Percentiles rank a stretch among this genome's conserved stretches.
Evolutionary conservation across 2,329 filamentous ascomycete genomes (phyloP).

Genomic region (Aurifilum marmelostoma): DNA sequence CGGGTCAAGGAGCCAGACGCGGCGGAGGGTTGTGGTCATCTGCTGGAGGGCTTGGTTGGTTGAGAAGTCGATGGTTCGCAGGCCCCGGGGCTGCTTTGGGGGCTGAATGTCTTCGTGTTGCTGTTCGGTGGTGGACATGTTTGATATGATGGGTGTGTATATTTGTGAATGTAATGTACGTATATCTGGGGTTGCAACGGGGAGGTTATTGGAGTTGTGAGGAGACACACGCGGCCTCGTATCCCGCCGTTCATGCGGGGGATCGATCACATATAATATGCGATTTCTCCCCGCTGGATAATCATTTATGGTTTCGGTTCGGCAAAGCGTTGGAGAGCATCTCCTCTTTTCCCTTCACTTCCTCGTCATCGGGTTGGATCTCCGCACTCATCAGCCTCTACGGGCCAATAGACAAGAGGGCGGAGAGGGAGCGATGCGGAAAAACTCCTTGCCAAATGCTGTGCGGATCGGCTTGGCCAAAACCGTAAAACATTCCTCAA

Average conservation of each 20-base stretch:
- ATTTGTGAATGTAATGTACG: not conserved
- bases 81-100: not conserved
- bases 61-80: conserved; percentile 27
- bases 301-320: not conserved
- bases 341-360: not conserved
- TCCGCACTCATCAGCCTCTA: not conserved
- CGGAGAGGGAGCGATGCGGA: not conserved
- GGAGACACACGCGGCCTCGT: not conserved
- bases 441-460: not conserved
- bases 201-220: not conserved
- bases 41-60: conserved; percentile 23
- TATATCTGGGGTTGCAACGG: not conserved
- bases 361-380: not conserved
- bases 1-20: conserved; percentile 29
- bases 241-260: not conserved
- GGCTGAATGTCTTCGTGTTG: not conserved
- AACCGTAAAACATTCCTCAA: not conserved
- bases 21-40: conserved; percentile 28
- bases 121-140: not conserved
- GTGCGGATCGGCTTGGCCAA: not conserved
- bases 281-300: not conserved
- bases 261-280: not conserved
- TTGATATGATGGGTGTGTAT: not conserved
- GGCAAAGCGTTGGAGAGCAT: not conserved
- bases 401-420: not conserved